These are phyloP conservation scores for Ananas comosus DNA, from an alignment of 176 grass and related monocot genomes.

Conservation along the genomic window DNA sequence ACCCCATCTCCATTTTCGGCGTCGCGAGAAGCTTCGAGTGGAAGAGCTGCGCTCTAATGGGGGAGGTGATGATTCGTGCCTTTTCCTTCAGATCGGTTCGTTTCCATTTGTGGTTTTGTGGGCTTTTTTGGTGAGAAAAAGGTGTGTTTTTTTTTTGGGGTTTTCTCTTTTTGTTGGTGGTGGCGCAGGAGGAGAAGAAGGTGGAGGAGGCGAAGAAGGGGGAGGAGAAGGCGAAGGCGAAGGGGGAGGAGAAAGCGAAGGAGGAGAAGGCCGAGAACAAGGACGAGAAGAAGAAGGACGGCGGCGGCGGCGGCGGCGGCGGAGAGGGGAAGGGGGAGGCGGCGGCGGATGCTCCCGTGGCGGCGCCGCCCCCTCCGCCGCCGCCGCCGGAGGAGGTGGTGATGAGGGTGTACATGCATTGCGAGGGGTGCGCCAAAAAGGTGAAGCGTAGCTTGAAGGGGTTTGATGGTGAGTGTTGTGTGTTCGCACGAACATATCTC, in stretches of 20 bases:
- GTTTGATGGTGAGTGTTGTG: constrained; percentile 50
- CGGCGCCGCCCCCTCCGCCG: constrained; percentile 24
- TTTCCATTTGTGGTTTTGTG: background rate
- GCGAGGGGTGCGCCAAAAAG: constrained; percentile 83
- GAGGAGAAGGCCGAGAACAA: constrained; percentile 22
- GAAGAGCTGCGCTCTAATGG: constrained; percentile 31
- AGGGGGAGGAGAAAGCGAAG: constrained; percentile 31
- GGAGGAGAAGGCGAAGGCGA: constrained; percentile 28
- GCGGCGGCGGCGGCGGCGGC: constrained; percentile 5
- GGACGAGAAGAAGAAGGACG: constrained; percentile 5
- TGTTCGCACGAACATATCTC: background rate
- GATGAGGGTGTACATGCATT: constrained; percentile 98
- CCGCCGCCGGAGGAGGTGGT: constrained; percentile 86
- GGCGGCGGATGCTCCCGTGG: too few relatives aligned
- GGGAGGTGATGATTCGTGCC: constrained; percentile 35
- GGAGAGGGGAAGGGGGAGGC: constrained; percentile 16
- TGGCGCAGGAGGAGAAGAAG: constrained; percentile 42
- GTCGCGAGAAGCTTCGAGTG: background rate
- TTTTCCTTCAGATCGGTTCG: background rate
- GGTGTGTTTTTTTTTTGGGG: constrained; percentile 15
- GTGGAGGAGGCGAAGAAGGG: constrained; percentile 26
- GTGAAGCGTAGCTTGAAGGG: constrained; percentile 71
- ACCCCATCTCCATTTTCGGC: background rate
- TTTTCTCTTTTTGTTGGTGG: background rate
- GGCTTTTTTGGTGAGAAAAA: background rate